Percentiles rank a stretch among this genome's conserved stretches.
Evolutionary conservation across 176 grass and related monocot genomes (phyloP).

Genomic region (Chrysopogon serrulatus): DNA sequence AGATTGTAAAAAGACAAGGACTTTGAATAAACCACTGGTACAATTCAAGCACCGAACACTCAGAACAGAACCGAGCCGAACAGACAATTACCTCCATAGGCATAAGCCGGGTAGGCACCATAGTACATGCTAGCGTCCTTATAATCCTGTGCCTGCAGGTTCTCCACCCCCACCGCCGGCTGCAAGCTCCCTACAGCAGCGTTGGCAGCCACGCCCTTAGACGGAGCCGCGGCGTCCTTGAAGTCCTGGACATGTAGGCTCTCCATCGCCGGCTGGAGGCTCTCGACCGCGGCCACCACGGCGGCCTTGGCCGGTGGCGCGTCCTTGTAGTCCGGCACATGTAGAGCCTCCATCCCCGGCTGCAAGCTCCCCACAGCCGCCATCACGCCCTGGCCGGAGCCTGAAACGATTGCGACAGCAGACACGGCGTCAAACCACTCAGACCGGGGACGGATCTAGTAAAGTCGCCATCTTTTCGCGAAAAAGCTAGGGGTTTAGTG

Average conservation of each 20-base stretch:
- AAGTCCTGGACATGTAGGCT: constrained; percentile 38
- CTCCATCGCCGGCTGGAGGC: constrained; percentile 14
- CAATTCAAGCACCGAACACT: background rate
- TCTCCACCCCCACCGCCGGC: constrained; percentile 22
- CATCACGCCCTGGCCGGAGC: background rate
- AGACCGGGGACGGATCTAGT: background rate
- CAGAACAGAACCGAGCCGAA: too few relatives aligned
- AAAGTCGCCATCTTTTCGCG: background rate
- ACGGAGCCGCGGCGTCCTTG: constrained; percentile 1
- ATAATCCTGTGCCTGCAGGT: constrained; percentile 33
- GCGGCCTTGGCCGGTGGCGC: background rate
- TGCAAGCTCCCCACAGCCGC: background rate
- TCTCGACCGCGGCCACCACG: background rate
- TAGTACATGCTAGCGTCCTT: constrained; percentile 45
- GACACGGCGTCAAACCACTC: background rate
- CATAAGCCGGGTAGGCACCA: constrained; percentile 40
- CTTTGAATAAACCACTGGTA: background rate
- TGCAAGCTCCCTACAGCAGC: background rate
- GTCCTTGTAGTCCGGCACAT: constrained; percentile 39
- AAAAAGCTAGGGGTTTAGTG: background rate
- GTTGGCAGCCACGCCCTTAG: background rate
- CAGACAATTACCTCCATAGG: constrained; percentile 41
- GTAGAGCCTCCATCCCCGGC: constrained; percentile 24
- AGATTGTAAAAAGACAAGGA: background rate
- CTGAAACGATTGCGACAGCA: constrained; percentile 7